Percentiles rank a stretch among this genome's conserved stretches.
Conservation (phyloP, 2,329 filamentous ascomycete genomes). For the Cyphellophora attinorum region DNA sequence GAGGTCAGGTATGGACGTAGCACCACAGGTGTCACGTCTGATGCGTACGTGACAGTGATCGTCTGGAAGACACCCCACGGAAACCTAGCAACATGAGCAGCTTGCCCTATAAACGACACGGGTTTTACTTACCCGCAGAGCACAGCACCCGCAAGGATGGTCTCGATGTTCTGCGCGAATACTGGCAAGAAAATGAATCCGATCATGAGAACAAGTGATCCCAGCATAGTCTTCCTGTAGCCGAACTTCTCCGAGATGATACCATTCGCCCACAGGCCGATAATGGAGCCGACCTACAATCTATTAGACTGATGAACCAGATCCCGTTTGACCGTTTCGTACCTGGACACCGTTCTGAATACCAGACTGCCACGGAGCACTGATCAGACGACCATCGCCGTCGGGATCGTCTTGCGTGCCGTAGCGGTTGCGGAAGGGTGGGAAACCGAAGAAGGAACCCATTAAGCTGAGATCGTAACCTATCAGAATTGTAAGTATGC, state of each 20-base stretch:
- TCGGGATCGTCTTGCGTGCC: conserved; percentile 26
- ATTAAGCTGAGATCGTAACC: conserved; percentile 70
- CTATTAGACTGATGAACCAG: neutral
- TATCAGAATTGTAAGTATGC: neutral
- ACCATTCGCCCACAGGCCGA: conserved; percentile 57
- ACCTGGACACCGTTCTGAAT: conserved; percentile 38
- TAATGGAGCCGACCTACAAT: conserved; percentile 52
- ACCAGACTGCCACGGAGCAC: conserved; percentile 48
- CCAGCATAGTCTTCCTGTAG: conserved; percentile 56
- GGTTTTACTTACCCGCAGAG: too few relatives aligned
- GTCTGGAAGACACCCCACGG: conserved; percentile 44
- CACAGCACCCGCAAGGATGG: conserved; percentile 24
- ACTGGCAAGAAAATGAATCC: conserved; percentile 28
- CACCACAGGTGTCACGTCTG: conserved; percentile 21
- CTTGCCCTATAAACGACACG: too few relatives aligned
- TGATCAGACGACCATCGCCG: conserved; percentile 32
- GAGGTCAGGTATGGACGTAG: conserved; percentile 23
- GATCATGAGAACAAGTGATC: conserved; percentile 40
- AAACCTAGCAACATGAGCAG: conserved; percentile 23
- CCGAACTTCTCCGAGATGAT: conserved; percentile 55
- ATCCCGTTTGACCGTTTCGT: neutral
- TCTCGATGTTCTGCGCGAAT: conserved; percentile 25
- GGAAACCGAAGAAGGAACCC: conserved; percentile 62
- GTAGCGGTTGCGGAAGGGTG: conserved; percentile 31
- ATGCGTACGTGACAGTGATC: conserved; percentile 21